A percentile compares a stretch with the other conserved stretches of the same genome.
These are phyloP conservation scores for Aspergillus felis DNA, from an alignment of 2,329 filamentous ascomycete genomes.

Conservation along the genomic window DNA sequence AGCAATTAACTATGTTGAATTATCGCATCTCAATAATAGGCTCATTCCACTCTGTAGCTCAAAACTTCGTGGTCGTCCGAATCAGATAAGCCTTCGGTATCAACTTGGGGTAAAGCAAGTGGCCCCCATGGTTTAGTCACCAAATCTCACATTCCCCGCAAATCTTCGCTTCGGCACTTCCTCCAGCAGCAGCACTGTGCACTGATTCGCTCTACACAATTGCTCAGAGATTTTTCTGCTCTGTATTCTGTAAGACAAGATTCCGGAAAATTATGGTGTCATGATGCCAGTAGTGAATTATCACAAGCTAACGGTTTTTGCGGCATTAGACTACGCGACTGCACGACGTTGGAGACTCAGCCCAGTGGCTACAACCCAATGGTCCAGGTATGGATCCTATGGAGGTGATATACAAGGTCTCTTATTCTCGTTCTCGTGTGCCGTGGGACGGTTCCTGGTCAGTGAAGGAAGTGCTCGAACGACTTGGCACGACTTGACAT, in stretches of 20 bases:
- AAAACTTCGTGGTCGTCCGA: not conserved
- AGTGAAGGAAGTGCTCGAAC: not conserved
- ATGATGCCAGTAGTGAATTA: not conserved
- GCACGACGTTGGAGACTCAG: not conserved
- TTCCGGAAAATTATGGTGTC: not conserved
- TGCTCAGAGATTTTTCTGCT: not conserved
- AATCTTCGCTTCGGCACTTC: not conserved
- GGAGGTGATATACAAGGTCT: not conserved
- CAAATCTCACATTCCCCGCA: not conserved
- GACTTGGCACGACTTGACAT: conserved; percentile 6
- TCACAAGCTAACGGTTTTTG: not conserved
- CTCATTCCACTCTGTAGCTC: not conserved
- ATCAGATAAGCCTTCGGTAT: not conserved
- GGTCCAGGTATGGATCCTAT: not conserved
- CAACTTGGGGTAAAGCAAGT: not conserved
- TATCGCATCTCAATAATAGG: not conserved
- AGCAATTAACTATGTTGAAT: not conserved
- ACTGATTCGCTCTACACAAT: not conserved
- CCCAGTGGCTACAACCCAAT: not conserved
- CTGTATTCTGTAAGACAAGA: not conserved
- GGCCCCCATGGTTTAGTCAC: not conserved
- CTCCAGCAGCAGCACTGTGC: not conserved
- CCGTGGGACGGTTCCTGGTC: not conserved
- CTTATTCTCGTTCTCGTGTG: not conserved
- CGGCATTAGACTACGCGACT: not conserved